Conservation (phyloP, 2,329 filamentous ascomycete genomes). For the Pezicula carpinea region DNA sequence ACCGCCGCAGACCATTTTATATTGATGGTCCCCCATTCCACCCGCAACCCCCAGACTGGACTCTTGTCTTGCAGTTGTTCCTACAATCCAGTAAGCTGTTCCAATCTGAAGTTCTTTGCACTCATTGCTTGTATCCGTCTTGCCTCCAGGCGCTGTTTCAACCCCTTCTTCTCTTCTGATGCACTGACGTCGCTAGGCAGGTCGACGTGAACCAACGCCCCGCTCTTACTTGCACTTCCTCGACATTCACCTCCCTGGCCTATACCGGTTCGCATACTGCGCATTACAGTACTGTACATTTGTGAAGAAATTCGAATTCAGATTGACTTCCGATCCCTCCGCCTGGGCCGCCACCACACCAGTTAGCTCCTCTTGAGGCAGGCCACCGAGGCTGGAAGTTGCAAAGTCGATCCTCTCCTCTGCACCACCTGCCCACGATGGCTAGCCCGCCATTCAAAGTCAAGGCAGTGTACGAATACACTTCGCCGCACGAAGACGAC, state of each 20-base stretch:
- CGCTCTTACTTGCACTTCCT: constrained; percentile 9
- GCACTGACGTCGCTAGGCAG: constrained; percentile 29
- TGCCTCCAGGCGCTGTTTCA: constrained; percentile 14
- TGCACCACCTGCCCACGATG: constrained; percentile 49
- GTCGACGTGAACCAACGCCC: constrained; percentile 21
- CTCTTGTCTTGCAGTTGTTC: constrained; percentile 2
- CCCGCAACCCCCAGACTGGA: no score
- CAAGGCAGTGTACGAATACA: constrained; percentile 93
- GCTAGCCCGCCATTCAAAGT: constrained; percentile 77
- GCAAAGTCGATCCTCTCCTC: constrained; percentile 23
- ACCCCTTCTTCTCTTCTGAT: constrained; percentile 11
- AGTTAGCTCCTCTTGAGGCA: constrained; percentile 10
- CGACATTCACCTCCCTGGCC: constrained; percentile 13
- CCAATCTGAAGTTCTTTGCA: constrained; percentile 5
- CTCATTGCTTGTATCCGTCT: constrained; percentile 12
- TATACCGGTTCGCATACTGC: constrained; percentile 14
- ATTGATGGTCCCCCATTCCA: no score
- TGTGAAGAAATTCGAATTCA: background rate
- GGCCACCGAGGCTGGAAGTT: constrained; percentile 10
- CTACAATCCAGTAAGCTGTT: constrained; percentile 15
- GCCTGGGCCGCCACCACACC: constrained; percentile 16
- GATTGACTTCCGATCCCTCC: constrained; percentile 6
- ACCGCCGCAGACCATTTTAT: no score
- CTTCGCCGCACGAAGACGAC: constrained; percentile 90
- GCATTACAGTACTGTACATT: background rate